These are phyloP conservation scores for Macrocybe gigantea DNA, from an alignment of 768 basidiomycete genomes.

Conservation along the genomic window DNA sequence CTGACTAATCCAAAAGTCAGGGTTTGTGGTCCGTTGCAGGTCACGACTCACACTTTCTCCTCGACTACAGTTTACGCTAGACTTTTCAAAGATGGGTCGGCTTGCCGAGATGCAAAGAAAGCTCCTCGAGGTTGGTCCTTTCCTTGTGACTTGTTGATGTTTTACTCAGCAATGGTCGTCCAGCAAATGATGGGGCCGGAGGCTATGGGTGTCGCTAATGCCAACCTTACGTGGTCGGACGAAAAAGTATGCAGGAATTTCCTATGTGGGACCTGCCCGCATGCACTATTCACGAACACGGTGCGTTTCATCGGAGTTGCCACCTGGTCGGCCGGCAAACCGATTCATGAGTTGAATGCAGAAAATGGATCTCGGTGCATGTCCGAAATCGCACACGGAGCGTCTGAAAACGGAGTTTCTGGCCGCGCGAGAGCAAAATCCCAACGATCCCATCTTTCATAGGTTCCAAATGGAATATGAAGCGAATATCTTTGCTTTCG, in stretches of 20 bases:
- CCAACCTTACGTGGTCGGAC: conserved; percentile 89
- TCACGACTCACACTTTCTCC: neutral
- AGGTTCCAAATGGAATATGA: conserved; percentile 96
- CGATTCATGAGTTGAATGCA: conserved; percentile 21
- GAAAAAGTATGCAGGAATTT: conserved; percentile 99
- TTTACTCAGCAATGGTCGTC: conserved; percentile 24
- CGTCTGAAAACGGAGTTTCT: conserved; percentile 88
- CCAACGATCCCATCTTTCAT: conserved; percentile 75
- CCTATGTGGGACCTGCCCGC: conserved; percentile 97
- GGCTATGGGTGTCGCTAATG: conserved; percentile 94
- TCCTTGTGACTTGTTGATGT: conserved; percentile 23
- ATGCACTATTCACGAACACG: conserved; percentile 96
- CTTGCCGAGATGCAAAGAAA: conserved; percentile 97
- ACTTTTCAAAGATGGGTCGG: conserved; percentile 67
- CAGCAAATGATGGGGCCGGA: conserved; percentile 99
- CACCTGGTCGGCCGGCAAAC: neutral
- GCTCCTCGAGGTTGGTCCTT: conserved; percentile 50
- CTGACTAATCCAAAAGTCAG: neutral
- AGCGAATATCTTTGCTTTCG: conserved; percentile 90
- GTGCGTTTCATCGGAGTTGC: conserved; percentile 31
- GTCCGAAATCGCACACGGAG: conserved; percentile 94
- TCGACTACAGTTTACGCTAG: conserved; percentile 13
- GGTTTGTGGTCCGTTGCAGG: conserved; percentile 1
- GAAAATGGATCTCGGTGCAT: conserved; percentile 99
- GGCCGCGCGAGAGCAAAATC: conserved; percentile 68